phyloP scores from a whole-genome alignment of 2,329 filamentous ascomycete species.

The Nemania sp. region DNA sequence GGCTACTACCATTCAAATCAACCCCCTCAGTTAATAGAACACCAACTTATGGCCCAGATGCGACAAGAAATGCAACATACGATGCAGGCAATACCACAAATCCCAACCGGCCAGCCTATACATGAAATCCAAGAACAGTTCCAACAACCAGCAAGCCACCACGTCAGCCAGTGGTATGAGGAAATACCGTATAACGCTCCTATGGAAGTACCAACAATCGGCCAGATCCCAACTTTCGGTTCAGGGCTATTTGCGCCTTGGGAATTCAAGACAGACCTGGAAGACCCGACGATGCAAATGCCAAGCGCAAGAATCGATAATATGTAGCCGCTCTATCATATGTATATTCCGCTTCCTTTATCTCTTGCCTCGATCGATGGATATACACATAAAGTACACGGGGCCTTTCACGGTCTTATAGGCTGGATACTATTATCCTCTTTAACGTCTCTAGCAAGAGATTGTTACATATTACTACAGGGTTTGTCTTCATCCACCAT shows the following conservation, averaged over 20 bases:
- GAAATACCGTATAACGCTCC: constrained; percentile 65
- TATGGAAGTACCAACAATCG: constrained; percentile 67
- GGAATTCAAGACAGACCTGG: constrained; percentile 65
- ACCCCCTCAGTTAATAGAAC: constrained; percentile 57
- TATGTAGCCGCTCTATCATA: constrained; percentile 54
- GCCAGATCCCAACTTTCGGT: constrained; percentile 63
- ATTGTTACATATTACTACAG: background rate
- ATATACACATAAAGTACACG: background rate
- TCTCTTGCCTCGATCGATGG: constrained; percentile 5
- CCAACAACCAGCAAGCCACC: constrained; percentile 55
- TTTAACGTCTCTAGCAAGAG: background rate
- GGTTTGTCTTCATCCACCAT: background rate
- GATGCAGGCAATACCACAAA: constrained; percentile 39
- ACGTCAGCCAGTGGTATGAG: constrained; percentile 66
- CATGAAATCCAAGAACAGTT: constrained; percentile 54
- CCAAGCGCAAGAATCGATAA: constrained; percentile 69
- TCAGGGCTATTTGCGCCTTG: constrained; percentile 66
- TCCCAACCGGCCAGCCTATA: constrained; percentile 41
- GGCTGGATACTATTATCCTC: constrained; percentile 3
- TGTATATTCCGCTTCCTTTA: background rate
- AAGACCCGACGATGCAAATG: constrained; percentile 69
- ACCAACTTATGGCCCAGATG: constrained; percentile 59
- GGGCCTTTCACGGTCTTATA: background rate
- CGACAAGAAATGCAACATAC: constrained; percentile 54
- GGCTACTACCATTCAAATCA: constrained; percentile 67